Evolutionary conservation across 2,329 filamentous ascomycete species (phyloP), one percentile per base, ranked within the genome.

Genomic region (Hypomyces rosellus): DNA sequence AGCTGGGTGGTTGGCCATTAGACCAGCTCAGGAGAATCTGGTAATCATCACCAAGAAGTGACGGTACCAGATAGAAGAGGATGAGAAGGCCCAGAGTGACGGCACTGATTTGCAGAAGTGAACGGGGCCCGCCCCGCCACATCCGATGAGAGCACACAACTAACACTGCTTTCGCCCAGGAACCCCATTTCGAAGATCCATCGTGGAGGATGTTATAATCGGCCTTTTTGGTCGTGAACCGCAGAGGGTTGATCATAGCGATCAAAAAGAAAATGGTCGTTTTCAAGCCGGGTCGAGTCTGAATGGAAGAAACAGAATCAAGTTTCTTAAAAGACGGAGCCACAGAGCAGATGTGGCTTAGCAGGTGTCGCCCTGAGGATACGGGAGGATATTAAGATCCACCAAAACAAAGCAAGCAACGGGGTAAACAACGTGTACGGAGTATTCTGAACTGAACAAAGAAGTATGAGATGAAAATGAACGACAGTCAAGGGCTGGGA

Each of bases 71-170:
- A 2, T 54, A 52, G 41, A 67, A 56, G 37, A 70, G 47, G 34
- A 66, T 53, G 37, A 64, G 53, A 5, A 64, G 34, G 5, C 60
- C 53, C 13, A 68, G 37, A 22, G 66, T 48, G n/a, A 59, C 54
- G 13, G 57, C 56, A 12, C 49, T 40, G 38, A 62, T 39, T 34
- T 65, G 63, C 34, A 68, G 47, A 2, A 69, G 25, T 5, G 66
- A 52, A 9, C 65, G 63, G 2, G 64, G 55, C 6, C 64, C 61
- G 38, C 67, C 65, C 34, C 68, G 71, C 55, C 69, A 70, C 54
- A 72, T 66, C 48, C 64, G 71, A 36, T 69, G 68, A 18, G 72
- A 72, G 59, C 70, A 63, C 46, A 72, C 65, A 57, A 69, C 61
- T 18, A 69, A 61, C 34, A 72, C 60, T 46, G 65, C 65, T 30